Evolutionary conservation across 73 alveolate genomes (phyloP), one percentile per base, ranked within the genome.

Genomic region (Paramecium tetraurelia): DNA sequence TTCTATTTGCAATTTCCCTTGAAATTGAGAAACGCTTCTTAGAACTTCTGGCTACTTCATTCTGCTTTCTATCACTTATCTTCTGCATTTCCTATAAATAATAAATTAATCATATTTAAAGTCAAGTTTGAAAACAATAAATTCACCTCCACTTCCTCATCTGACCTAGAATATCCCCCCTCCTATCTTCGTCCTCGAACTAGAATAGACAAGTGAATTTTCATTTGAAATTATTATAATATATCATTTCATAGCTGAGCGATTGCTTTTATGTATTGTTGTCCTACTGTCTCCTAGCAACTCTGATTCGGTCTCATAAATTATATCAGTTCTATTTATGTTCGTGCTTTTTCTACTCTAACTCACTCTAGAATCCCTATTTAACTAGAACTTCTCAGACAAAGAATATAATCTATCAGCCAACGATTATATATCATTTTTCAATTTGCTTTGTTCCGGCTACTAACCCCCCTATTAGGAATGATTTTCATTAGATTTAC

Each of bases 261-360:
- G 20, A 33, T 63, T 63, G 9, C 84, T 63, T 27, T 63, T 63
- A 63, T 27, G 84, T 2, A 63, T 63, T 3, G 84, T 63, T 63
- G 46, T 33, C 31, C 86, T 33, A 40, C 86, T 72, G 3, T 72
- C 86, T 12, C 33, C 46, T 21, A 41, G 22, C 10, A 46, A 33
- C 12, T 80, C 90, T 22, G 76, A 44, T 22, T 80, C 90, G 1
- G 90, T 80, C 12, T 80, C 76, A 80, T 14, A 80, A 14, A 80
- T 80, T 1, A 80, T 80, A 31, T 80, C 90, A 20, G 90, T 31
- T 43, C 31, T 80, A 18, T 80, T 43, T 11, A 80, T 72, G 7
- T 35, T 12, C 4, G 46, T 35, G 16, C 59, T 41, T 16, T 38
- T 75, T 75, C 87, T 75, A 20, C 36, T 24, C 12, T 38, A 35